Evolutionary conservation across 2,329 filamentous ascomycete genomes (phyloP), one percentile per base, ranked within the genome.

Genomic region (Nemania abortiva): DNA sequence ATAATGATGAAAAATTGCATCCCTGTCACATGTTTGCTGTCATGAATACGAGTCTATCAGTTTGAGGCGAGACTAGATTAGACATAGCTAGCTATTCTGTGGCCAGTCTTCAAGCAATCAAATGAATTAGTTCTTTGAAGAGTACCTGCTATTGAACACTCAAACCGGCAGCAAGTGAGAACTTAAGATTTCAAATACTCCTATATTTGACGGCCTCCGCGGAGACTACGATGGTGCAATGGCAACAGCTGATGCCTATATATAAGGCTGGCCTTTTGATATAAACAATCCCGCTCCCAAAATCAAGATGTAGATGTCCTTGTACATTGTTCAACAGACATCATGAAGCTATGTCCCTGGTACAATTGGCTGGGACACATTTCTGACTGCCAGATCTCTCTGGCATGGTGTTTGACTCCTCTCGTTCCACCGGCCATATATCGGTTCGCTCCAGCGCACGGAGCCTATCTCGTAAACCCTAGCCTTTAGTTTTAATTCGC

Each of bases 231-330:
- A 54, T 53, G 50, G 11, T 15, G 7, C 7, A 63, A 20, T 42
- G 56, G 39, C 13, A 49, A 58, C 18, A 20, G 37, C 24, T 42
- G 45, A 56, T 50, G n/a, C 20, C 27, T 58, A n/a, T 45, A 18
- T 31, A 15, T 52, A 53, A 10, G 45, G 52, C 24, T 52, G 9
- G 37, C 45, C 34, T 47, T 53, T 58, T 39, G 53, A 53, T 29
- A 37, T 11, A 27, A 60, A 42, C 13, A 20, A 52, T 53, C 22
- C 55, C 63, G 56, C 56, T 45, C 47, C 56, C n/a, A 50, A 60
- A 59, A 61, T 37, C 39, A 60, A 53, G n/a, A 63, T 53, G 24
- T 39, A 63, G 31, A 62, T 69, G 50, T 63, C 39, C 62, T 55
- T 63, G 56, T 61, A 64, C 56, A 59, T 54, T 53, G 47, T 47